Evolutionary conservation across 2,329 filamentous ascomycete genomes (phyloP), one percentile per base, ranked within the genome.

Genomic region (Rhynchosporium graminicola): DNA sequence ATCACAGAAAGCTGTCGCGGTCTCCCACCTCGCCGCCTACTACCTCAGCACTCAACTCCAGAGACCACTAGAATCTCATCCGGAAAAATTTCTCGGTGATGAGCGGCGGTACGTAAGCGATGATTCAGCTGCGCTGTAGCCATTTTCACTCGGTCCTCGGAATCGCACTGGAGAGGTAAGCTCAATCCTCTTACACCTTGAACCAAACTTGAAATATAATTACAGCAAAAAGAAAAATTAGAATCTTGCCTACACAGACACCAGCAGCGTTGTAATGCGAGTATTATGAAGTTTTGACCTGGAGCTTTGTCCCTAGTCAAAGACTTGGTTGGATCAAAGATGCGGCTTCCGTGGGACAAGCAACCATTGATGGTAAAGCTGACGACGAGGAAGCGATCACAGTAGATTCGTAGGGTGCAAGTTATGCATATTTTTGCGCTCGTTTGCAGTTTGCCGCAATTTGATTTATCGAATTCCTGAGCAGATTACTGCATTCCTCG

Each of bases 11-110:
- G 31, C 51, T 1, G 51, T 60, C 3, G 50, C 48, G 28, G 43
- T 55, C 28, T 33, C 46, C 1, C 36, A 52, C 42, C 40, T 47
- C 6, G 52, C 47, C 4, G 50, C 43, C 4, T 55, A 61, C 47
- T 56, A 62, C 20, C 31, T 58, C 50, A 0, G n/a, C 40, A 7
- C 45, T 38, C 29, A 55, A 60, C 47, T 60, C 56, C 59, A 59
- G 67, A 1, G 70, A 78, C 3, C 76, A 0, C 5, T 51, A 28
- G 56, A n/a, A 5, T 69, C 62, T 33, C 51, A 61, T 3, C 66
- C 63, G 1, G 63, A 66, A 47, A 68, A 76, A 0, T 79, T 76
- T 74, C 78, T 51, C 63, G 55, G 56, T 2, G 68, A 75, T 28
- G 50, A 55, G 4, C n/a, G 40, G 4, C n/a, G 40, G 12, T 67